Percentiles rank a stretch among this genome's conserved stretches.
These are phyloP conservation scores for Malus hybrid DNA, from an alignment of 331 rosid species.

Conservation along the genomic window DNA sequence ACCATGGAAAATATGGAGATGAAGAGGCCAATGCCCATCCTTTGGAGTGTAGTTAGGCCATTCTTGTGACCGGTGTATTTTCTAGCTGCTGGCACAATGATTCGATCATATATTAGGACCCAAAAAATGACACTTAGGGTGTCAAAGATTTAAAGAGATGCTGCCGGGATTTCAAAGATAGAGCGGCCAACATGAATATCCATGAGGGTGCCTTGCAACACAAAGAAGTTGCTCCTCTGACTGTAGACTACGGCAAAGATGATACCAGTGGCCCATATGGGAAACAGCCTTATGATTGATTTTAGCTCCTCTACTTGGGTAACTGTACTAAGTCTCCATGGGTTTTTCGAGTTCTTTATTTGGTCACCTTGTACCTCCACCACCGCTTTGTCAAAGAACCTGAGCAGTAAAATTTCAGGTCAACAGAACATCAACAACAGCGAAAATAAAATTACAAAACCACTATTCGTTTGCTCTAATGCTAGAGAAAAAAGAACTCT, in stretches of 20 bases:
- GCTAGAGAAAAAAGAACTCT: background rate
- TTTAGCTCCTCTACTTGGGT: conserved; percentile 61
- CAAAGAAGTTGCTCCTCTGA: conserved; percentile 43
- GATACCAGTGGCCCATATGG: conserved; percentile 51
- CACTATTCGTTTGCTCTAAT: background rate
- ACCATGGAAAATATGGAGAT: conserved; percentile 43
- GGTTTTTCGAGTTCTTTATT: conserved; percentile 7
- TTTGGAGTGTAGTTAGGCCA: conserved; percentile 46
- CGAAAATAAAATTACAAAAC: background rate
- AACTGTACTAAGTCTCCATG: conserved; percentile 50
- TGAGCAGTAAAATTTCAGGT: background rate
- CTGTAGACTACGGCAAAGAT: conserved; percentile 31
- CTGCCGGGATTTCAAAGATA: conserved; percentile 35
- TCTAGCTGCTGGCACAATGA: conserved; percentile 39
- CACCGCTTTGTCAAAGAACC: conserved; percentile 53
- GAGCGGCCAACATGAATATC: conserved; percentile 23
- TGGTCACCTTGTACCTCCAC: conserved; percentile 9
- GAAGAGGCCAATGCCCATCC: conserved; percentile 46
- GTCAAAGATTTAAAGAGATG: conserved; percentile 41
- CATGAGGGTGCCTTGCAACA: conserved; percentile 39
- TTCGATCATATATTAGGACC: conserved; percentile 44
- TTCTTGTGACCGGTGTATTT: conserved; percentile 37
- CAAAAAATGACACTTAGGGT: conserved; percentile 43
- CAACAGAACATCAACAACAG: background rate
- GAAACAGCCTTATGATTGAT: conserved; percentile 41